Evolutionary conservation across 2,329 filamentous ascomycete species (phyloP).

Genomic region (Colletotrichum scovillei): DNA sequence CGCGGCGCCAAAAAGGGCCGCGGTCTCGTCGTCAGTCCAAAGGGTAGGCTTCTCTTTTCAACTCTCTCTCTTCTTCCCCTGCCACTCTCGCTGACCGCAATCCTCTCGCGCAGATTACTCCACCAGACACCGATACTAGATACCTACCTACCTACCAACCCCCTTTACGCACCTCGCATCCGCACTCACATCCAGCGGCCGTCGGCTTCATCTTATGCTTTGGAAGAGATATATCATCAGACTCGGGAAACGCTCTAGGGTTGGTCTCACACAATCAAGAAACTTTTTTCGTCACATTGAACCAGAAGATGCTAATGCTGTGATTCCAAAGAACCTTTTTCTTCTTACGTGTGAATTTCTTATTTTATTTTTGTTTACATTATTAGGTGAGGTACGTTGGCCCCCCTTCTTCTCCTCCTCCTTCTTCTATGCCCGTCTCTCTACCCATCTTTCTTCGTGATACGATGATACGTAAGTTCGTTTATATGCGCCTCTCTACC

Average conservation of each 20-base stretch:
- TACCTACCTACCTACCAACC: background rate
- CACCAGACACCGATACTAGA: constrained; percentile 51
- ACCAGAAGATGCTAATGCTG: constrained; percentile 33
- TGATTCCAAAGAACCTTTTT: constrained; percentile 13
- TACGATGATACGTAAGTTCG: constrained; percentile 26
- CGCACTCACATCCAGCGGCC: background rate
- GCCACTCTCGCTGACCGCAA: background rate
- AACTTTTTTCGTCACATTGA: constrained; percentile 5
- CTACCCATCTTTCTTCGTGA: constrained; percentile 27
- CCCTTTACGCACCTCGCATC: background rate
- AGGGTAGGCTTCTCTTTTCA: constrained; percentile 58
- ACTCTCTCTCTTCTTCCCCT: background rate
- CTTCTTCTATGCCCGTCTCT: constrained; percentile 8
- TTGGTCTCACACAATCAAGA: constrained; percentile 42
- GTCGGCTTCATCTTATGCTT: background rate
- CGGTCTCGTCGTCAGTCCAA: constrained; percentile 95
- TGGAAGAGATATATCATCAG: background rate
- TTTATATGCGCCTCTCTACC: constrained; percentile 19
- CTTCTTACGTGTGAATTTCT: constrained; percentile 3
- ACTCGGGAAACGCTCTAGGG: constrained; percentile 35
- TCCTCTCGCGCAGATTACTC: constrained; percentile 41
- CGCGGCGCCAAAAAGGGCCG: constrained; percentile 98
- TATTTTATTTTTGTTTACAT: constrained; percentile 8
- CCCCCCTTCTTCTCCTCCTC: constrained; percentile 1
- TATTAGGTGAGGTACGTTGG: constrained; percentile 27